Evolutionary conservation across 352 stramenopile species (phyloP).

Genomic region (Phytopythium cucurbitacearum): DNA sequence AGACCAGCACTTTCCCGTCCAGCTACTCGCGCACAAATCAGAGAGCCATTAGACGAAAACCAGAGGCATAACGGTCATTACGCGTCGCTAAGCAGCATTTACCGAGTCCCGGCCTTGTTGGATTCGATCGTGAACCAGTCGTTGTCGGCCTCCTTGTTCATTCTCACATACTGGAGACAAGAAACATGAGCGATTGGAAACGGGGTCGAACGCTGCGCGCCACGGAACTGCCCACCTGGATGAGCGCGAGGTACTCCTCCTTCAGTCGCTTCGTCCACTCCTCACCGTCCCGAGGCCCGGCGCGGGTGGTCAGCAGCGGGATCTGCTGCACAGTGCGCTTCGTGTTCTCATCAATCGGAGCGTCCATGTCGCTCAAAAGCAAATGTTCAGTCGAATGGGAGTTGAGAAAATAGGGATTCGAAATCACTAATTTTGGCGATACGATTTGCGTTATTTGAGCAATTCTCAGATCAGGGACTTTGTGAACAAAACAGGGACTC

Average conservation of each 20-base stretch:
- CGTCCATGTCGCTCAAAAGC: conserved; percentile 38
- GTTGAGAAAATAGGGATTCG: too few species aligned
- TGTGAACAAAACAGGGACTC: too few species aligned
- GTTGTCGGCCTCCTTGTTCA: conserved; percentile 88
- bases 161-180: conserved; percentile 71
- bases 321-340: conserved; percentile 84
- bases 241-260: conserved; percentile 85
- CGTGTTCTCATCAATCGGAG: conserved; percentile 75
- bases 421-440: too few species aligned
- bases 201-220: background rate
- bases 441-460: too few species aligned
- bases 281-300: conserved; percentile 73
- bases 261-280: conserved; percentile 82
- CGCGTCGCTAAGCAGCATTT: background rate
- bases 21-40: conserved; percentile 13
- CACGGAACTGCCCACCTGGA: conserved; percentile 32
- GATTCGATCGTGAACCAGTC: conserved; percentile 89
- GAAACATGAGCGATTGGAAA: background rate
- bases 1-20: conserved; percentile 87
- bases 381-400: too few species aligned
- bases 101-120: conserved; percentile 77
- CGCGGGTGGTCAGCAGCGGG: conserved; percentile 73
- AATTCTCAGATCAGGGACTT: too few species aligned
- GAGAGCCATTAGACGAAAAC: background rate
- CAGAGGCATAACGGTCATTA: background rate